Conservation (phyloP, 1,284 basidiomycete species). For the Cryptococcus floricola region DNA sequence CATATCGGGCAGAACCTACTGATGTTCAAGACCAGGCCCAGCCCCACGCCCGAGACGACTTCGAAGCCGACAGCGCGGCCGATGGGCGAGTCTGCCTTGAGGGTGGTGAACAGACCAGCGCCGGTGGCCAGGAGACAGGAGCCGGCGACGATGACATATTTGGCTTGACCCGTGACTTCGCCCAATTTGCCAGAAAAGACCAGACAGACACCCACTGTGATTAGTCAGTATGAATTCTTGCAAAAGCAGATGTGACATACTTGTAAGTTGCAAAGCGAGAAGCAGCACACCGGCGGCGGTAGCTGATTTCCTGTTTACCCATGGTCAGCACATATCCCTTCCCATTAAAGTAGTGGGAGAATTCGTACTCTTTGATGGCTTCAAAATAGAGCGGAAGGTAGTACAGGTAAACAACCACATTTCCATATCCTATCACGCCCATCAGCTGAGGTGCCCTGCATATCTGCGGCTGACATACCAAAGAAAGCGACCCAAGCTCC, state of each 20-base stretch:
- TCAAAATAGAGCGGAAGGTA: conserved; percentile 28
- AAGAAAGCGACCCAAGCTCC: conserved; percentile 22
- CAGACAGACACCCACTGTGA: conserved; percentile 16
- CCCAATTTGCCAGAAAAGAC: conserved; percentile 19
- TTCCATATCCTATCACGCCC: conserved; percentile 12
- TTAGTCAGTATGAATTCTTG: neutral
- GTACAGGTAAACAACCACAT: conserved; percentile 23
- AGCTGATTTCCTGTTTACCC: conserved; percentile 14
- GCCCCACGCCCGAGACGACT: conserved; percentile 20
- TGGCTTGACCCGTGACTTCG: conserved; percentile 26
- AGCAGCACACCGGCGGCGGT: conserved; percentile 23
- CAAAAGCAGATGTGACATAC: neutral
- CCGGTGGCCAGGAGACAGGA: conserved; percentile 14
- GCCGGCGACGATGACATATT: conserved; percentile 22
- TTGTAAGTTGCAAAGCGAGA: conserved; percentile 23
- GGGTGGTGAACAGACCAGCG: conserved; percentile 20
- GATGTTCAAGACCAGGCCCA: conserved; percentile 23
- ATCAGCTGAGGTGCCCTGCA: neutral
- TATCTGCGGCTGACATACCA: conserved; percentile 1
- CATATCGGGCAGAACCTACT: conserved; percentile 3
- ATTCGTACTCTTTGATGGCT: conserved; percentile 15
- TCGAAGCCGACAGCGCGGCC: conserved; percentile 22
- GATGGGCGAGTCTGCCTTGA: conserved; percentile 8
- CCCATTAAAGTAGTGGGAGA: neutral
- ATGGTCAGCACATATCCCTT: neutral